A percentile compares a stretch with the other conserved stretches of the same genome.
phyloP scores from a whole-genome alignment of 2,329 filamentous ascomycete genomes.

The Xylaria digitata region DNA sequence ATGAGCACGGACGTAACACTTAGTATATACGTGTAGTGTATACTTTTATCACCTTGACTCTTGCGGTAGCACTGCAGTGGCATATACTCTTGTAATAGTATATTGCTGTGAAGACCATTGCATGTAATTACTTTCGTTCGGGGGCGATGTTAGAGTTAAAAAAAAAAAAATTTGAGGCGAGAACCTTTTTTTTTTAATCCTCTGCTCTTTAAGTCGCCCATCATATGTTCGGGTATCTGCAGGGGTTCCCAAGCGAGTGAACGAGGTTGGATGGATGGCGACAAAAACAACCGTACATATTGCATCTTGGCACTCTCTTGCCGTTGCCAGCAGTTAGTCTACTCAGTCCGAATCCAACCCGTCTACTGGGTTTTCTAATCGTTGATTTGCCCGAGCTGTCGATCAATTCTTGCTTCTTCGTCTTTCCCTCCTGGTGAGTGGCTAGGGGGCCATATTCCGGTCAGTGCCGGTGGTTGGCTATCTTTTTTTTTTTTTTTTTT shows the following conservation, averaged over 20 bases:
- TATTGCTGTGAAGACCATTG: constrained; percentile 3
- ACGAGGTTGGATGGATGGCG: constrained; percentile 19
- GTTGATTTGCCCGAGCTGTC: constrained; percentile 18
- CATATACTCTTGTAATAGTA: background rate
- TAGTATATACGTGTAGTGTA: background rate
- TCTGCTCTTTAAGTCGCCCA: constrained; percentile 2
- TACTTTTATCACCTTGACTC: background rate
- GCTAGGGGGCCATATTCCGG: constrained; percentile 12
- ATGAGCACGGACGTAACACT: background rate
- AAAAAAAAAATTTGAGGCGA: background rate
- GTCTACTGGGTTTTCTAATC: background rate
- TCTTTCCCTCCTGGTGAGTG: constrained; percentile 13
- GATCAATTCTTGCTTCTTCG: constrained; percentile 14
- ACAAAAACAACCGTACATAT: constrained; percentile 1
- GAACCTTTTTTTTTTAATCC: background rate
- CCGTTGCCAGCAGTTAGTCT: constrained; percentile 15
- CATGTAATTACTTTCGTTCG: background rate
- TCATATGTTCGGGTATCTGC: constrained; percentile 18
- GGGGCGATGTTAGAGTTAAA: background rate
- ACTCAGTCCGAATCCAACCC: constrained; percentile 2
- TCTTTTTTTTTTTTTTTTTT: constrained; percentile 22
- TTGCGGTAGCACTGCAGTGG: background rate
- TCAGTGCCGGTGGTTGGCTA: background rate
- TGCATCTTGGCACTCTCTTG: constrained; percentile 4
- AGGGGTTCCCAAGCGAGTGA: constrained; percentile 13